A percentile compares a stretch with the other conserved stretches of the same genome.
These are phyloP conservation scores for Carex myosuroides DNA, from an alignment of 176 grass and related monocot species.

Conservation along the genomic window DNA sequence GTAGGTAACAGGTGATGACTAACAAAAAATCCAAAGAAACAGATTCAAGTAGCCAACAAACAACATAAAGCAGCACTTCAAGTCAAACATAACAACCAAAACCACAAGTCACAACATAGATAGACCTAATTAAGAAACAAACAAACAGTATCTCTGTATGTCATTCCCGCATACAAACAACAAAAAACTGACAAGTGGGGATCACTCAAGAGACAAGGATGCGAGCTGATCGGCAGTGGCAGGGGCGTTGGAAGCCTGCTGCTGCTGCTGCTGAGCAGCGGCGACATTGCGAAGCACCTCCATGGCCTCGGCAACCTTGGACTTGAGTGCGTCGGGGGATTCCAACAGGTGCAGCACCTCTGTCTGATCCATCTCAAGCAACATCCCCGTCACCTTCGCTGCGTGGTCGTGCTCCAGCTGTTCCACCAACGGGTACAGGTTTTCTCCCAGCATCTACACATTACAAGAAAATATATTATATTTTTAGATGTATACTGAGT, in stretches of 20 bases:
- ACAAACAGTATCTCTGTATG: neutral
- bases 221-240: constrained; percentile 25
- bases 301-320: constrained; percentile 58
- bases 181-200: neutral
- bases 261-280: constrained; percentile 38
- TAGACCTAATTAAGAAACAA: neutral
- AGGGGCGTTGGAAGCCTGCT: neutral
- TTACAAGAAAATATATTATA: too few species aligned
- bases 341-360: constrained; percentile 58
- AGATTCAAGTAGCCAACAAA: neutral
- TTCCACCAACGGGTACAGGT: constrained; percentile 52
- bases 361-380: constrained; percentile 65
- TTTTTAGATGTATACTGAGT: too few species aligned
- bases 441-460: constrained; percentile 50
- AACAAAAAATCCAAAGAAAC: neutral
- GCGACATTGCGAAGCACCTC: constrained; percentile 42
- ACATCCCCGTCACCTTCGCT: constrained; percentile 62
- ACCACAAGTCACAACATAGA: neutral
- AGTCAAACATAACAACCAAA: neutral
- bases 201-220: constrained; percentile 21
- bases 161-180: neutral
- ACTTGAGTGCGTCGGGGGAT: constrained; percentile 55
- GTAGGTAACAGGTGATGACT: neutral
- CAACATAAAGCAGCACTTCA: neutral
- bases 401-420: constrained; percentile 50